phyloP scores from a whole-genome alignment of 306 rosid genomes.

The Macrotyloma uniflorum region DNA sequence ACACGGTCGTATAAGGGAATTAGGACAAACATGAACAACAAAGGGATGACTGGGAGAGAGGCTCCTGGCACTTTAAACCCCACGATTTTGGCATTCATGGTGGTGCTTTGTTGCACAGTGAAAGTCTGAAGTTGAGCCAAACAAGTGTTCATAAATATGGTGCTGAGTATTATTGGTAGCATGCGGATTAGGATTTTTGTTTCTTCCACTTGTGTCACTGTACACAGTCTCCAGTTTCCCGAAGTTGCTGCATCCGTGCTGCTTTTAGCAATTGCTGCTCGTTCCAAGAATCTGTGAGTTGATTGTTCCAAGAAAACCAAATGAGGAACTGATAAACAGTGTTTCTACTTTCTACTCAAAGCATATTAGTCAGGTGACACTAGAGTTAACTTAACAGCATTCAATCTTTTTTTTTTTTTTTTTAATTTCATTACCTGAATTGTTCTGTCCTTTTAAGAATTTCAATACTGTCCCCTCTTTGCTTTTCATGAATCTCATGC shows the following conservation, averaged over 20 bases:
- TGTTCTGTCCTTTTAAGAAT: constrained; percentile 69
- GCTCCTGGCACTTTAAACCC: constrained; percentile 75
- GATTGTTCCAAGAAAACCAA: background rate
- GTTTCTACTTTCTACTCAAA: constrained; percentile 16
- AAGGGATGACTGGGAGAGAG: constrained; percentile 74
- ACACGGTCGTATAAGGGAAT: constrained; percentile 70
- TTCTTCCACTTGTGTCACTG: constrained; percentile 88
- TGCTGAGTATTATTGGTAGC: constrained; percentile 83
- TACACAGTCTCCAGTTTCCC: constrained; percentile 72
- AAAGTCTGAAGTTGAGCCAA: constrained; percentile 89
- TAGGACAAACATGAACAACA: constrained; percentile 57
- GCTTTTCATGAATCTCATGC: constrained; percentile 61
- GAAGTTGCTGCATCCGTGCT: constrained; percentile 19
- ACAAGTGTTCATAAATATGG: constrained; percentile 85
- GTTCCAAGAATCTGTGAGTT: constrained; percentile 67
- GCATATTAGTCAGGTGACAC: background rate
- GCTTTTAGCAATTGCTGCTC: constrained; percentile 57
- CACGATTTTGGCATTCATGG: constrained; percentile 55
- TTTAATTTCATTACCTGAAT: constrained; percentile 60
- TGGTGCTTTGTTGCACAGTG: constrained; percentile 72
- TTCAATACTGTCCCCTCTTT: constrained; percentile 45
- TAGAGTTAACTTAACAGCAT: background rate
- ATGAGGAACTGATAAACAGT: background rate
- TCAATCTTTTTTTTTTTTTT: background rate
- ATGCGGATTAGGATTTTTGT: constrained; percentile 79